A percentile compares a stretch with the other conserved stretches of the same genome.
Evolutionary conservation across 2,329 filamentous ascomycete genomes (phyloP).

Genomic region (Botryotinia calthae): DNA sequence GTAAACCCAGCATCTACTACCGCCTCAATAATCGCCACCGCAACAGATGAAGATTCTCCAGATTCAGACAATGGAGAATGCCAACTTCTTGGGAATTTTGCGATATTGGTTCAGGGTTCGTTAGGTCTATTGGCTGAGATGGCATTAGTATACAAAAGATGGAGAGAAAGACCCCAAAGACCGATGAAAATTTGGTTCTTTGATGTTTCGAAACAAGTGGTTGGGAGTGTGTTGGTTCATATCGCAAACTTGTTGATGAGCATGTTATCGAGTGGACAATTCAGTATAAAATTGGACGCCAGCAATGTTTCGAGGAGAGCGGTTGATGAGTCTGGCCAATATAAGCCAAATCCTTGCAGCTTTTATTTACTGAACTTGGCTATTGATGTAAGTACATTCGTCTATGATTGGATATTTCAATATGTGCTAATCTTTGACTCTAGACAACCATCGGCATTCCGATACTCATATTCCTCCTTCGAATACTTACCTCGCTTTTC

Average conservation of each 20-base stretch:
- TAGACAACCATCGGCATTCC: constrained; percentile 95
- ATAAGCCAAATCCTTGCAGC: constrained; percentile 87
- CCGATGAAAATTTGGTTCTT: constrained; percentile 98
- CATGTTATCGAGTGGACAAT: constrained; percentile 85
- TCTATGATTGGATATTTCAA: not conserved
- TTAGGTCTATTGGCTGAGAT: constrained; percentile 80
- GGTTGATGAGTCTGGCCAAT: constrained; percentile 48
- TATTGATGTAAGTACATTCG: constrained; percentile 76
- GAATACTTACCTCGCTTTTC: constrained; percentile 69
- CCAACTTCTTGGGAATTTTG: constrained; percentile 83
- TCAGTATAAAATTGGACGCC: constrained; percentile 62
- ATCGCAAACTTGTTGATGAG: constrained; percentile 94
- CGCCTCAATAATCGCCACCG: constrained; percentile 23
- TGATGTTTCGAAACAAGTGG: constrained; percentile 94
- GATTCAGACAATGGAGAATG: constrained; percentile 66
- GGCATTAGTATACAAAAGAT: constrained; percentile 89
- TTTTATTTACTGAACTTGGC: constrained; percentile 93
- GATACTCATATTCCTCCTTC: constrained; percentile 85
- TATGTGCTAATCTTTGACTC: constrained; percentile 5
- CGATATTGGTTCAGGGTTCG: constrained; percentile 82
- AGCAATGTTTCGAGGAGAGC: constrained; percentile 35
- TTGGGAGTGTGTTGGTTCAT: constrained; percentile 88
- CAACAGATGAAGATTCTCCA: constrained; percentile 3
- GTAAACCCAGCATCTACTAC: constrained; percentile 36
- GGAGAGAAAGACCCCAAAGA: constrained; percentile 85